Base-by-base conservation (phyloP, 192 early-diverging fungal species). In the Rhizophagus prolifer region DNA sequence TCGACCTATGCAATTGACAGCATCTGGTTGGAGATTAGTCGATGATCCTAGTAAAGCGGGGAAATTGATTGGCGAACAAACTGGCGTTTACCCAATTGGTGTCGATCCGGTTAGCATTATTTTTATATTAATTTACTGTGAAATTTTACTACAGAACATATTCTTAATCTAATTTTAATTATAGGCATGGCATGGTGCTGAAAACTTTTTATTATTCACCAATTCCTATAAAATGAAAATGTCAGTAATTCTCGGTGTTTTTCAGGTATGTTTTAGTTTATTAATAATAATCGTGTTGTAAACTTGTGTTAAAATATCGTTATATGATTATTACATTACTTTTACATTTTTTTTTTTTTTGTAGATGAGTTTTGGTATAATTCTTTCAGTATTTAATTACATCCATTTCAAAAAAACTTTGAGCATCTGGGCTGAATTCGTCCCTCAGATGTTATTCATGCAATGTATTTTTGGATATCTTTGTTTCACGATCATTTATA, bases 141-240 rank as follows among this genome's bases (percentile, higher is more conserved):
- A 50, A 58, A 9, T 64, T 9, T 58, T 58, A 19, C 44, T 4
- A 25, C 30, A 3, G 16, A 26, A 34, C 16, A 9, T 44, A n/a
- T n/a, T 23, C 19, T 58, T 72, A 31, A 58, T 28, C 9, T 10
- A 34, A 4, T 58, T 1, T 34, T 21, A 25, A 38, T 54, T 25
- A 25, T 70, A 90, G 87, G 87, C 92, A 10, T 99, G 98, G 98
- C 94, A 96, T 74, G 91, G 90, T 50, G 87, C 95, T 12, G 95
- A 97, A 59, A 99, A 99, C 87, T 91, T 84, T 79, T 91, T 99
- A 66, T 77, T 98, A 60, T 99, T 99, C 80, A 89, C 91, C 65
- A 99, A 99, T 86, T 97, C 97, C 67, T 99, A 99, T 90, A 99
- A 99, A 89, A 99, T 99, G 98, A 99, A 99, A 84, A 94, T 95